Conservation (phyloP, 352 stramenopile species). For the Globisporangium sylvaticum region DNA sequence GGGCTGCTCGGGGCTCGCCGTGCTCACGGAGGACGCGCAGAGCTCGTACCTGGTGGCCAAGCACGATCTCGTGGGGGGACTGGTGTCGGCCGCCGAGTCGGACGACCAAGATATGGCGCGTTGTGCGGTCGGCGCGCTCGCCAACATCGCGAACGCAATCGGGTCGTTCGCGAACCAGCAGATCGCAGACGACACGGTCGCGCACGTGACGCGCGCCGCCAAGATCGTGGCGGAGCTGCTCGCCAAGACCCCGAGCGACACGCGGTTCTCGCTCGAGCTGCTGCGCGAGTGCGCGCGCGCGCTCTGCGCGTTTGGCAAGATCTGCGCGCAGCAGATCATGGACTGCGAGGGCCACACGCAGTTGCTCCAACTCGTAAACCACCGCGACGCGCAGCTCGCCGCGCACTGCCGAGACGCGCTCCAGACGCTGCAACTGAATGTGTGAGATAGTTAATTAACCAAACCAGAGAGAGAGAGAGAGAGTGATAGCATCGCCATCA, state of each 20-base stretch:
- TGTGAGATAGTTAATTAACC: slow-evolving; percentile 1
- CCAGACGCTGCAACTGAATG: slow-evolving; percentile 29
- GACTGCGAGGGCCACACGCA: slow-evolving; percentile 24
- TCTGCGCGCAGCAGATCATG: slow-evolving; percentile 35
- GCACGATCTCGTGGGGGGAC: slow-evolving; percentile 43
- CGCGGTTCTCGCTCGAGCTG: slow-evolving; percentile 64
- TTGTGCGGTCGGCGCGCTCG: slow-evolving; percentile 57
- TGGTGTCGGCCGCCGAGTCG: slow-evolving; percentile 41
- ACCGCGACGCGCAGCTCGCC: slow-evolving; percentile 61
- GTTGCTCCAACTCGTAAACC: slow-evolving; percentile 48
- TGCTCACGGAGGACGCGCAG: slow-evolving; percentile 61
- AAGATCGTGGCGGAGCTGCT: slow-evolving; percentile 42
- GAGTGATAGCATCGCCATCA: not conserved
- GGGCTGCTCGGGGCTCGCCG: slow-evolving; percentile 64
- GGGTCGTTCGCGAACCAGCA: slow-evolving; percentile 41
- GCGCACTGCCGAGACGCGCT: slow-evolving; percentile 48
- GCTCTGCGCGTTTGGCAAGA: slow-evolving; percentile 42
- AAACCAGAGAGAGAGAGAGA: not conserved
- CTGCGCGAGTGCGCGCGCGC: slow-evolving; percentile 69
- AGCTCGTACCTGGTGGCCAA: slow-evolving; percentile 60
- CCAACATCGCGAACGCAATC: slow-evolving; percentile 62
- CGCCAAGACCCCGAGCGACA: slow-evolving; percentile 34
- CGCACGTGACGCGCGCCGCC: slow-evolving; percentile 48
- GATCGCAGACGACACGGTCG: slow-evolving; percentile 26
- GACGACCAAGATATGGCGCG: slow-evolving; percentile 66